Base-by-base conservation (phyloP, 495 filamentous ascomycete species). In the Zalerion maritima region DNA sequence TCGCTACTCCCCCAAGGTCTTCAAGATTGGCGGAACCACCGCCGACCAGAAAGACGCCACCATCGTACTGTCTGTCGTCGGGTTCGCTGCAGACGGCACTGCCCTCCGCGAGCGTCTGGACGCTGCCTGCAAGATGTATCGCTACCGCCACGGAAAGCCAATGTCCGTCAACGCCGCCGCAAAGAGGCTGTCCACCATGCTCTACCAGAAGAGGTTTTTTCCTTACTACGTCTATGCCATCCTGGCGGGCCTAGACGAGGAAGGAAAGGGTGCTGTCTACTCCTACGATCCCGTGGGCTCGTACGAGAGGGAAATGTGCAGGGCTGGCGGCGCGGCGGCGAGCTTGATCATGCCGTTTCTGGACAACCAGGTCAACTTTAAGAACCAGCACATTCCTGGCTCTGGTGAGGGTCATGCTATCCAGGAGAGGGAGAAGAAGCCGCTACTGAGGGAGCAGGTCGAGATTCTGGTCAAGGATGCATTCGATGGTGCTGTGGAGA, bases 331-430 rank as follows among this genome's bases (percentile, higher is more conserved):
- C 32, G 84, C 89, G n/a, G 89, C 91, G 18, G 78, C 82, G 21
- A 92, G 82, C 41, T 61, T 97, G 58, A 97, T 97, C 53, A 96
- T 94, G 80, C 89, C 89, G 3, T 96, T 97, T 65, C 62, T 97
- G 50, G 89, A 97, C 54, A 97, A 96, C 51, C 91, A 97, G 55
- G 89, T 97, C 61, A 94, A 96, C 58, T 89, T 84, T 67, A 96
- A 96, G 68, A 97, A 97, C 52, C 89, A 96, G 62, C 91, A 93
- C 52, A 63, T 84, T 16, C 89, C 89, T 6, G 78, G 74, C n/a
- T 84, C 78, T 43, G 84, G 81, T 31, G 71, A 70, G 42, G 86
- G 85, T 21, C 80, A 89, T 53, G 79, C 72, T 14, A 66, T 94
- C 31, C 56, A 80, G 55, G 65, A 73, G 46, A 68, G 74, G 42